Percentiles rank a stretch among this genome's conserved stretches.
Conservation (phyloP, 371 early-diverging fungal genomes). For the Mortierella sp. region DNA sequence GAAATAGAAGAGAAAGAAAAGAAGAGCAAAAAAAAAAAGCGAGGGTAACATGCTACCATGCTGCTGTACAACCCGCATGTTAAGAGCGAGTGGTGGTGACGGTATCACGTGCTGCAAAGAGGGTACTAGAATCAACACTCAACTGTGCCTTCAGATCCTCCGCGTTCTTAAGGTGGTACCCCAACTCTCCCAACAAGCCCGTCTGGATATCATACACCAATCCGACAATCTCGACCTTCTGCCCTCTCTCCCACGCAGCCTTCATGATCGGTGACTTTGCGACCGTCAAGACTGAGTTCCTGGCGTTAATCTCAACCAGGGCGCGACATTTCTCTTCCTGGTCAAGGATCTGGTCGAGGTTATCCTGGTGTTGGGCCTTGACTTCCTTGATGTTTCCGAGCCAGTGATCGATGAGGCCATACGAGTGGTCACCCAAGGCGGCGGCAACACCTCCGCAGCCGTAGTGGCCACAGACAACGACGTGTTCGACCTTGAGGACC, state of each 20-base stretch:
- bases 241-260: constrained; percentile 87
- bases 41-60: background rate
- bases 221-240: constrained; percentile 84
- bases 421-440: constrained; percentile 71
- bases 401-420: constrained; percentile 91
- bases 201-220: constrained; percentile 86
- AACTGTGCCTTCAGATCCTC: constrained; percentile 54
- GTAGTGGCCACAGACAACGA: constrained; percentile 95
- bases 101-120: constrained; percentile 33
- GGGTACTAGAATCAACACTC: constrained; percentile 39
- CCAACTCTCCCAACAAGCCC: constrained; percentile 68
- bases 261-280: constrained; percentile 83
- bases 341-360: constrained; percentile 63
- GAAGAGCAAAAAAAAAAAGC: background rate
- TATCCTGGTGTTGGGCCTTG: constrained; percentile 67
- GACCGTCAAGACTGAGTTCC: constrained; percentile 81
- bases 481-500: constrained; percentile 90
- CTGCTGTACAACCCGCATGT: background rate
- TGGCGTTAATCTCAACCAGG: constrained; percentile 83
- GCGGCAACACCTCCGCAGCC: constrained; percentile 91
- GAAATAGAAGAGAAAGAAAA: background rate
- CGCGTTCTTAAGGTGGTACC: constrained; percentile 52
- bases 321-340: constrained; percentile 62
- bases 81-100: background rate
- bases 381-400: constrained; percentile 84